Evolutionary conservation across 331 rosid species (phyloP).

Genomic region (Quercus lobata): DNA sequence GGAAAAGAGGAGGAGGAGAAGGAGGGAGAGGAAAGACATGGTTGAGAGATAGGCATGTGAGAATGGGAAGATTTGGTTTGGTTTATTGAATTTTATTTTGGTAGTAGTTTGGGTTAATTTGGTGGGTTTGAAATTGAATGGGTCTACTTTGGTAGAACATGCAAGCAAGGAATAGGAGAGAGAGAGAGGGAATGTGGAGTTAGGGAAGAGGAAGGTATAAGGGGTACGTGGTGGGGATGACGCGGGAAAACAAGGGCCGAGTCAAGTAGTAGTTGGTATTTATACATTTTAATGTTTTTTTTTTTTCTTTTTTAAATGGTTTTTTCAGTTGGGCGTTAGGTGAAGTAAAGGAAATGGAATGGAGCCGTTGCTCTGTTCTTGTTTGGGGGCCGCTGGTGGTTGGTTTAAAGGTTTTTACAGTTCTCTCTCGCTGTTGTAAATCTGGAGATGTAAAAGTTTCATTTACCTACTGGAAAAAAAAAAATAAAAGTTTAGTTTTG

Average conservation of each 20-base stretch:
- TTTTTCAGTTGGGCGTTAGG: neutral
- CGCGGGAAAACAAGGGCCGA: conserved; percentile 48
- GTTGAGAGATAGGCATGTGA: conserved; percentile 8
- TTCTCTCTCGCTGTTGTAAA: too few species aligned
- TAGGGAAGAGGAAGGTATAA: conserved; percentile 40
- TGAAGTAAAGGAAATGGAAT: neutral
- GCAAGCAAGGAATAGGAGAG: conserved; percentile 33
- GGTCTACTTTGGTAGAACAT: conserved; percentile 23
- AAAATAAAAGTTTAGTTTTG: too few species aligned
- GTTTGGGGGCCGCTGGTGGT: too few species aligned
- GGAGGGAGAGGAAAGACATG: conserved; percentile 21
- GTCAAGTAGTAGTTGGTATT: neutral
- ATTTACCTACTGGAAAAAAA: too few species aligned
- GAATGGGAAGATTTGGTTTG: neutral
- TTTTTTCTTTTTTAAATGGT: too few species aligned
- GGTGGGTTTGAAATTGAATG: conserved; percentile 24
- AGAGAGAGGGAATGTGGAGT: conserved; percentile 18
- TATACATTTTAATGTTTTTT: too few species aligned
- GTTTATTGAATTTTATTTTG: too few species aligned
- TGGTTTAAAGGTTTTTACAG: neutral
- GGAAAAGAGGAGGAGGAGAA: conserved; percentile 12
- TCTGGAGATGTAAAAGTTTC: too few species aligned
- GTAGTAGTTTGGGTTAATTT: neutral
- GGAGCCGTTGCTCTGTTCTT: neutral
- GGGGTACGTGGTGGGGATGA: neutral